phyloP scores from a whole-genome alignment of 805 yeast genomes.

The Isabelozyma pseudorhagii region DNA sequence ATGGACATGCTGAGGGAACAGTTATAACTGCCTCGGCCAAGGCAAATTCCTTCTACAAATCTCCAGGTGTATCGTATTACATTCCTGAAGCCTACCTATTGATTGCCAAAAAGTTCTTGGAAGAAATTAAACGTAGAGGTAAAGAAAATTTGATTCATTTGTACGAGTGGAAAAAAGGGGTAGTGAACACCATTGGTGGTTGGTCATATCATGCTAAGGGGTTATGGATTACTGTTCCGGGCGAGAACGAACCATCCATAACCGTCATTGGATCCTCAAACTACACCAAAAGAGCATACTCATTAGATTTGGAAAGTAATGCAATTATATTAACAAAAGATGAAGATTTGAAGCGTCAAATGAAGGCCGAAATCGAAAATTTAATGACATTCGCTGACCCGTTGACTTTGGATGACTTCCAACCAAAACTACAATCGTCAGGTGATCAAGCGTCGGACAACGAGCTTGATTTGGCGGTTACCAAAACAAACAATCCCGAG shows the following conservation, averaged over 20 bases:
- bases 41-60: slow-evolving; percentile 90
- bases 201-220: slow-evolving; percentile 99
- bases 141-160: slow-evolving; percentile 49
- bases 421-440: slow-evolving; percentile 22
- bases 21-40: slow-evolving; percentile 90
- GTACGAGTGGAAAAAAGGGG: slow-evolving; percentile 85
- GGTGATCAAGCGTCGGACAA: neutral
- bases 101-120: slow-evolving; percentile 66
- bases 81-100: slow-evolving; percentile 85
- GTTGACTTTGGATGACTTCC: slow-evolving; percentile 59
- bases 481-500: neutral
- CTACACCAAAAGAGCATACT: slow-evolving; percentile 86
- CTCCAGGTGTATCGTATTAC: slow-evolving; percentile 75
- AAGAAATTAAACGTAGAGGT: slow-evolving; percentile 41
- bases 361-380: slow-evolving; percentile 64
- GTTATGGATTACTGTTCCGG: slow-evolving; percentile 71
- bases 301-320: slow-evolving; percentile 84
- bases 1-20: slow-evolving; percentile 56
- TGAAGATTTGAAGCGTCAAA: slow-evolving; percentile 48
- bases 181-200: slow-evolving; percentile 75
- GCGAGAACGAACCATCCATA: slow-evolving; percentile 57
- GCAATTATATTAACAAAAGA: slow-evolving; percentile 76
- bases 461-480: neutral
- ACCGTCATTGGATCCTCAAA: slow-evolving; percentile 92
- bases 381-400: slow-evolving; percentile 50